These are phyloP conservation scores for Panicum virgatum DNA, from an alignment of 202 grass and related monocot species.

Conservation along the genomic window DNA sequence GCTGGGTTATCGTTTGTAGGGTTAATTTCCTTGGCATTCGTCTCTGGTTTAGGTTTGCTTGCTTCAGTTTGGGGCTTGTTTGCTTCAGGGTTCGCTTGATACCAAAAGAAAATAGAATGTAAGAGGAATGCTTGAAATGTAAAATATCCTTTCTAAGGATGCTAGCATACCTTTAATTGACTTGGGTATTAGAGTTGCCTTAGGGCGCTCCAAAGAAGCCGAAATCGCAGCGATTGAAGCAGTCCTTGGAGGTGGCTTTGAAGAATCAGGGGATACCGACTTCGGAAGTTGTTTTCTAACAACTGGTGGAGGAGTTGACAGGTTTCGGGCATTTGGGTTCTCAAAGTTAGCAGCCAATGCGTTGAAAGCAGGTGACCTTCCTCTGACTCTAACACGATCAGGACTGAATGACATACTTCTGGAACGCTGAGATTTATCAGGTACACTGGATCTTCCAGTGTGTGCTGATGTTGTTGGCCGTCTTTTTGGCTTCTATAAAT, in stretches of 20 bases:
- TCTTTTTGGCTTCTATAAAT: constrained; percentile 86
- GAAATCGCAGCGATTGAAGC: constrained; percentile 69
- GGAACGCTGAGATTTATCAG: constrained; percentile 88
- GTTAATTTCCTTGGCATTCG: constrained; percentile 56
- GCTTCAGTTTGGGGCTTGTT: constrained; percentile 62
- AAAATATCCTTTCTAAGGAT: constrained; percentile 25
- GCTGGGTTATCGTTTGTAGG: constrained; percentile 49
- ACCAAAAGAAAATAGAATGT: constrained; percentile 38
- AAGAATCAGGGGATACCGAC: constrained; percentile 56
- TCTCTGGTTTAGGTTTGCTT: constrained; percentile 65
- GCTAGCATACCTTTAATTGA: constrained; percentile 86
- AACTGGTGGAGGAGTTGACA: constrained; percentile 89
- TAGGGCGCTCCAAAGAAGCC: constrained; percentile 80
- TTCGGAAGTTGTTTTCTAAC: constrained; percentile 66
- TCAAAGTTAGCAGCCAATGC: constrained; percentile 97
- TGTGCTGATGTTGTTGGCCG: constrained; percentile 67
- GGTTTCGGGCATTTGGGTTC: constrained; percentile 83
- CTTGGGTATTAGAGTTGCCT: constrained; percentile 84
- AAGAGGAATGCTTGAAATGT: constrained; percentile 26
- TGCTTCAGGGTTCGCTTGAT: constrained; percentile 55
- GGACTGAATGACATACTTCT: constrained; percentile 99
- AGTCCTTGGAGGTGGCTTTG: constrained; percentile 64
- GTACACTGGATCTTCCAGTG: constrained; percentile 77
- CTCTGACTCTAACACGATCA: constrained; percentile 87
- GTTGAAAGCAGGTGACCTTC: constrained; percentile 94